Evolutionary conservation across 345 rosid species (phyloP).

Genomic region (Theobroma cacao): DNA sequence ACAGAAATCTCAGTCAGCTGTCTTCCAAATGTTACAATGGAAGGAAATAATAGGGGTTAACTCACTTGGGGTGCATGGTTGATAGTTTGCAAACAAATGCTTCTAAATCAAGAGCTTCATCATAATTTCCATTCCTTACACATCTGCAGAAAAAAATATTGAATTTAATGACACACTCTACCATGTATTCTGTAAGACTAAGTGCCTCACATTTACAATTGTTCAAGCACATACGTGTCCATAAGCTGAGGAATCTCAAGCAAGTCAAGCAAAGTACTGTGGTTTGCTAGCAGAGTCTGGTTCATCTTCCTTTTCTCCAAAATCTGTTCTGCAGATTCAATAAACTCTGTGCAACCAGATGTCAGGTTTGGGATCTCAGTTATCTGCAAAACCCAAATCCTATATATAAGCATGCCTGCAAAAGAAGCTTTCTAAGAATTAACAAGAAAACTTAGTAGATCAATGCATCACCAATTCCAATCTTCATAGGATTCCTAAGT

Average conservation of each 20-base stretch:
- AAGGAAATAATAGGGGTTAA: slow-evolving; percentile 20
- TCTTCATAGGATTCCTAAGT: background rate
- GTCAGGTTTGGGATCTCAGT: slow-evolving; percentile 71
- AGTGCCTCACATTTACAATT: background rate
- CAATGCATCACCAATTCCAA: background rate
- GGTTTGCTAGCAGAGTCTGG: slow-evolving; percentile 83
- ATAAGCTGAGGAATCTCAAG: slow-evolving; percentile 99
- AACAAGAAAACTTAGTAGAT: background rate
- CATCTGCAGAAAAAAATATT: slow-evolving; percentile 52
- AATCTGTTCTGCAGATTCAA: slow-evolving; percentile 81
- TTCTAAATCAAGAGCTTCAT: slow-evolving; percentile 96
- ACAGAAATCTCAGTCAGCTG: slow-evolving; percentile 18
- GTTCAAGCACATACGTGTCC: slow-evolving; percentile 79
- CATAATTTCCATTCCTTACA: slow-evolving; percentile 94
- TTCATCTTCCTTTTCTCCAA: slow-evolving; percentile 95
- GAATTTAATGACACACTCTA: slow-evolving; percentile 8
- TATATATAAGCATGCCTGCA: background rate
- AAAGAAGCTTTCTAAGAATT: background rate
- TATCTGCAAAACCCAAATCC: slow-evolving; percentile 48
- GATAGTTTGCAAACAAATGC: slow-evolving; percentile 87
- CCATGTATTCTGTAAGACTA: background rate
- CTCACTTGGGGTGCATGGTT: slow-evolving; percentile 98
- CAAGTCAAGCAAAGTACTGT: slow-evolving; percentile 90
- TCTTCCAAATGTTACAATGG: slow-evolving; percentile 18
- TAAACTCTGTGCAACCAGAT: slow-evolving; percentile 86